Conservation (phyloP, 1,284 basidiomycete genomes). For the Naganishia sp. region DNA sequence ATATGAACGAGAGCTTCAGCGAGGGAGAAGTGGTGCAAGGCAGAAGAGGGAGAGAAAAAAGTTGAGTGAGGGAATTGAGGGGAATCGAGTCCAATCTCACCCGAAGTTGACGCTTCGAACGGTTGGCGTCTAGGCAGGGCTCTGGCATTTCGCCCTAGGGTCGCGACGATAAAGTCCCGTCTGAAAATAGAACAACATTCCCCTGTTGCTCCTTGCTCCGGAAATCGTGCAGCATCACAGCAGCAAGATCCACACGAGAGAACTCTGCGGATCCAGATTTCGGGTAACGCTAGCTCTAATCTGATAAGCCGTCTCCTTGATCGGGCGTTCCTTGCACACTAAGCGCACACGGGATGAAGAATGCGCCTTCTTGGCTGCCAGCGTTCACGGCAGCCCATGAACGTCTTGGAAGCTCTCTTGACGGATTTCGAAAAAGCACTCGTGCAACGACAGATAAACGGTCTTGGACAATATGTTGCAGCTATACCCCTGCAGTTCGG, state of each 20-base stretch:
- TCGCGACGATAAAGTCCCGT: not conserved
- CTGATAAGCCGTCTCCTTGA: not conserved
- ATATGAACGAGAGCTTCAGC: not conserved
- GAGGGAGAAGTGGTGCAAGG: too few species aligned
- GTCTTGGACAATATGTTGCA: too few species aligned
- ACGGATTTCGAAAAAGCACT: too few species aligned
- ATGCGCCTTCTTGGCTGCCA: too few species aligned
- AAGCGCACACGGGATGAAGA: not conserved
- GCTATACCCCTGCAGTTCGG: too few species aligned
- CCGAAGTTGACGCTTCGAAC: slow-evolving; percentile 1
- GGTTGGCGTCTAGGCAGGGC: not conserved
- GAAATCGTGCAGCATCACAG: too few species aligned
- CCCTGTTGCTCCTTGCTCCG: too few species aligned
- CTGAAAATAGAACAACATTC: not conserved
- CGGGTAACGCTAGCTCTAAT: not conserved
- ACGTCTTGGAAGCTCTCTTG: too few species aligned
- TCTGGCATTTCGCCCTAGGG: not conserved
- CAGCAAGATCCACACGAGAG: too few species aligned
- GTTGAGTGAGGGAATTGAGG: not conserved
- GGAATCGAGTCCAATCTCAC: slow-evolving; percentile 21
- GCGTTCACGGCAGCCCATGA: too few species aligned
- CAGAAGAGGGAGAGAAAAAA: not conserved
- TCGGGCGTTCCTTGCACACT: not conserved
- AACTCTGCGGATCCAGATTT: not conserved
- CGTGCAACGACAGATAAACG: too few species aligned